Conservation (phyloP, 768 basidiomycete species). For the Lactarius quietus region DNA sequence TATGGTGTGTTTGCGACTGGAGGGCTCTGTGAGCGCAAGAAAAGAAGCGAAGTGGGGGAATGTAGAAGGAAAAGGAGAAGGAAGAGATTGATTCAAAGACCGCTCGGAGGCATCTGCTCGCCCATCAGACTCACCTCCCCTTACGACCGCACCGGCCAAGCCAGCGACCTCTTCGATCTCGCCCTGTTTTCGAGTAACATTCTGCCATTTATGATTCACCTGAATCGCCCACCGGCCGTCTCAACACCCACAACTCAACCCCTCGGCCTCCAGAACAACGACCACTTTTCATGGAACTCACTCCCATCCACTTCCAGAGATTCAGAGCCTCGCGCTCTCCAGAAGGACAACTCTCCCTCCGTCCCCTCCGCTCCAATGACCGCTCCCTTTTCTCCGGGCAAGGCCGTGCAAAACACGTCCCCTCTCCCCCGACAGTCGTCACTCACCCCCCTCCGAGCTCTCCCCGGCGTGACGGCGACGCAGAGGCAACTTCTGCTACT, state of each 20-base stretch:
- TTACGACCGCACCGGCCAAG: not conserved
- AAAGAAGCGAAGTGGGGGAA: not conserved
- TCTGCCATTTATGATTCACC: constrained; percentile 34
- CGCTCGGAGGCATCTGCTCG: not conserved
- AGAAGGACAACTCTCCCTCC: constrained; percentile 17
- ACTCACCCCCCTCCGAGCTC: constrained; percentile 22
- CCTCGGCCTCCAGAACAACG: constrained; percentile 18
- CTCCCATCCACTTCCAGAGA: constrained; percentile 15
- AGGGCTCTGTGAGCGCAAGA: not conserved
- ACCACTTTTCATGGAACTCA: constrained; percentile 24
- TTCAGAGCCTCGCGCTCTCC: constrained; percentile 20
- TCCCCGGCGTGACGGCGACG: constrained; percentile 18
- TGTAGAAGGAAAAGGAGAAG: not conserved
- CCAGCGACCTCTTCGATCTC: constrained; percentile 1
- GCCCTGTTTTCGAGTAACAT: constrained; percentile 3
- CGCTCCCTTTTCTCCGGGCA: constrained; percentile 14
- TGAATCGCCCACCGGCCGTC: constrained; percentile 32
- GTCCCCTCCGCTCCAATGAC: constrained; percentile 7
- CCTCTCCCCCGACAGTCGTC: constrained; percentile 19
- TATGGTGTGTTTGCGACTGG: not conserved
- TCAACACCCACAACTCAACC: constrained; percentile 28
- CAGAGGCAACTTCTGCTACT: constrained; percentile 5
- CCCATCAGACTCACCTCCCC: not conserved
- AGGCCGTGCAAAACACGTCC: constrained; percentile 13
- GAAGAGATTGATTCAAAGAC: constrained; percentile 1